These are phyloP conservation scores for Penicillium oxalicum DNA, from an alignment of 2,329 filamentous ascomycete species.

Conservation along the genomic window DNA sequence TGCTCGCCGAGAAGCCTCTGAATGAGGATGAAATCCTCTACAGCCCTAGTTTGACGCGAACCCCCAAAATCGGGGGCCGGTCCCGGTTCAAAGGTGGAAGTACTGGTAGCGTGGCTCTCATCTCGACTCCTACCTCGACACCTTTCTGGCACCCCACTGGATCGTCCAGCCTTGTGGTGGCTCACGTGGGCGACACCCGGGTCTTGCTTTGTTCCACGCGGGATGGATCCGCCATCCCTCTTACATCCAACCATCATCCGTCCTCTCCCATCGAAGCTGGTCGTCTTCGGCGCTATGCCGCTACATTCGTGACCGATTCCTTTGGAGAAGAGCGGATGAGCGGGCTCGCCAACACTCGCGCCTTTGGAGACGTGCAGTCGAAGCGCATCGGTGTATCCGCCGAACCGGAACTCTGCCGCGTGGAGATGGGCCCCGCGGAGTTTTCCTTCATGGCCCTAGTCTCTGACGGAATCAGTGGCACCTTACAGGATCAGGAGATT, in stretches of 20 bases:
- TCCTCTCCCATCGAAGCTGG: slow-evolving; percentile 77
- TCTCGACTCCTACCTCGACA: slow-evolving; percentile 83
- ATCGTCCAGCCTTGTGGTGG: slow-evolving; percentile 74
- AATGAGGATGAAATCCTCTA: slow-evolving; percentile 82
- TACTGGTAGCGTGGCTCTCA: slow-evolving; percentile 81
- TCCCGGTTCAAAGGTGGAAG: slow-evolving; percentile 87
- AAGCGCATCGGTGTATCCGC: slow-evolving; percentile 93
- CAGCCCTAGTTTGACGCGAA: slow-evolving; percentile 45
- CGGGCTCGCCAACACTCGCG: slow-evolving; percentile 85
- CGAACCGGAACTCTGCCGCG: slow-evolving; percentile 77
- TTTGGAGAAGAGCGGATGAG: slow-evolving; percentile 96
- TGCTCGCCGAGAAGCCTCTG: slow-evolving; percentile 67
- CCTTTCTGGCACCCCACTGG: slow-evolving; percentile 94
- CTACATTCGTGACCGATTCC: slow-evolving; percentile 85
- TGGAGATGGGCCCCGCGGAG: slow-evolving; percentile 75
- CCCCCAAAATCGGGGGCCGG: slow-evolving; percentile 59
- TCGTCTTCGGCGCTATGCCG: slow-evolving; percentile 76
- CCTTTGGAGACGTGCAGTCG: slow-evolving; percentile 86
- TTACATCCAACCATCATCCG: slow-evolving; percentile 90
- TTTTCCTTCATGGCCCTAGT: slow-evolving; percentile 86
- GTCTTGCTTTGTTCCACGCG: slow-evolving; percentile 82
- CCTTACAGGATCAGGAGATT: slow-evolving; percentile 85
- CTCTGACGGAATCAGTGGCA: slow-evolving; percentile 82
- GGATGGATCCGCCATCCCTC: slow-evolving; percentile 69
- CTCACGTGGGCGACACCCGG: slow-evolving; percentile 89